phyloP scores from a whole-genome alignment of 305 asterid species.

The Withania somnifera region DNA sequence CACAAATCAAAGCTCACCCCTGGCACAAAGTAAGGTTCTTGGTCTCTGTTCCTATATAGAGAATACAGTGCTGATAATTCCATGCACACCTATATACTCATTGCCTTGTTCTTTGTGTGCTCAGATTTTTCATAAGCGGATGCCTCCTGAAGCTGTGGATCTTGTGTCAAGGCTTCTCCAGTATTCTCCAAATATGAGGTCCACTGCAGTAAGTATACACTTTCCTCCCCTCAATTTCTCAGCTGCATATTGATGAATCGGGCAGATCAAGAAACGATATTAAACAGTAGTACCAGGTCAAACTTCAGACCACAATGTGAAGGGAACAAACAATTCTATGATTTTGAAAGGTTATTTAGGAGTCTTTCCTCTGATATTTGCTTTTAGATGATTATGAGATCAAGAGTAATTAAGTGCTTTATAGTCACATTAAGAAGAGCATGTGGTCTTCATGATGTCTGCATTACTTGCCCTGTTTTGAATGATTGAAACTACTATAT shows the following conservation, averaged over 20 bases:
- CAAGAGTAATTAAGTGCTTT: neutral
- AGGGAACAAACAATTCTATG: neutral
- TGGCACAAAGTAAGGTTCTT: slow-evolving; percentile 59
- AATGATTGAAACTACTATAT: neutral
- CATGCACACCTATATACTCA: neutral
- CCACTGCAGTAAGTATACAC: slow-evolving; percentile 61
- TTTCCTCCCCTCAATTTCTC: neutral
- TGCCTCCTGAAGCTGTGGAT: slow-evolving; percentile 87
- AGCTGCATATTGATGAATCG: neutral
- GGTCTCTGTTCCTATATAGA: neutral
- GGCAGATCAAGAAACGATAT: neutral
- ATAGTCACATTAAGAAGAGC: neutral
- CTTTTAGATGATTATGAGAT: neutral
- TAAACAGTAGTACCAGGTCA: neutral
- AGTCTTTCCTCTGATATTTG: neutral
- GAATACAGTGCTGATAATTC: neutral
- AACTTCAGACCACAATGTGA: neutral
- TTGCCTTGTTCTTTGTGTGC: neutral
- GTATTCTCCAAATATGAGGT: slow-evolving; percentile 78
- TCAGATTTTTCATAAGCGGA: slow-evolving; percentile 75
- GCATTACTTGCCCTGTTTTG: neutral
- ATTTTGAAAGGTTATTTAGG: neutral
- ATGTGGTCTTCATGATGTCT: neutral
- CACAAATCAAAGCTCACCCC: slow-evolving; percentile 83
- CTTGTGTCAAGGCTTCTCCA: slow-evolving; percentile 84